These are phyloP conservation scores for Neonectria sp. DNA, from an alignment of 2,329 filamentous ascomycete genomes.

Conservation along the genomic window DNA sequence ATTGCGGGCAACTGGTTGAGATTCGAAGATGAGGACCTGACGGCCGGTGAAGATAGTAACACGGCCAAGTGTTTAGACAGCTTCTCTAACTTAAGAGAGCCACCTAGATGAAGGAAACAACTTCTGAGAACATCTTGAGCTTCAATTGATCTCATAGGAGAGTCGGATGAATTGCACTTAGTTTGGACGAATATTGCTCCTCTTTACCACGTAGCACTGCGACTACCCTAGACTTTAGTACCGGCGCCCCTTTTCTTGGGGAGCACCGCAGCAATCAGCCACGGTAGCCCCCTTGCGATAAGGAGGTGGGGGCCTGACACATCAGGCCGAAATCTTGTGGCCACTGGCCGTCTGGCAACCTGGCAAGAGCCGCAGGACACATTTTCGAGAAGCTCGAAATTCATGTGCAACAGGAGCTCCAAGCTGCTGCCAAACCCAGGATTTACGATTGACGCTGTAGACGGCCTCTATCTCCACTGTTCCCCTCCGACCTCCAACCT, in stretches of 20 bases:
- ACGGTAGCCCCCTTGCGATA: slow-evolving; percentile 33
- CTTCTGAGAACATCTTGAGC: no score
- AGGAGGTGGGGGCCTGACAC: slow-evolving; percentile 42
- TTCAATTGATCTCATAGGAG: not conserved
- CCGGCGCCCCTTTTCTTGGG: slow-evolving; percentile 1
- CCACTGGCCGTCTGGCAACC: slow-evolving; percentile 35
- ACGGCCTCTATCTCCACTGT: not conserved
- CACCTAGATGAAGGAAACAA: not conserved
- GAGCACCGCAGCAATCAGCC: slow-evolving; percentile 14
- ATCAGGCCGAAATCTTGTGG: slow-evolving; percentile 48
- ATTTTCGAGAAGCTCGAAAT: slow-evolving; percentile 50
- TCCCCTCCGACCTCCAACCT: not conserved
- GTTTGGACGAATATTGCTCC: not conserved
- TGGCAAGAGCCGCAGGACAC: slow-evolving; percentile 50
- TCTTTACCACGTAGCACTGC: not conserved
- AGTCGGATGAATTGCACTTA: not conserved
- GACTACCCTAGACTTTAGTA: slow-evolving; percentile 6
- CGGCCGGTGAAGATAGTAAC: no score
- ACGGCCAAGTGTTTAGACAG: not conserved
- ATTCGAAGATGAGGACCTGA: not conserved
- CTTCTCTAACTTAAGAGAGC: not conserved
- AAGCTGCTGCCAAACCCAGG: slow-evolving; percentile 36
- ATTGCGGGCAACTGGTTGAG: no score
- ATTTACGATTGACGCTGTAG: slow-evolving; percentile 41
- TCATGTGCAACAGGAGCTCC: slow-evolving; percentile 40